A percentile compares a stretch with the other conserved stretches of the same genome.
Conservation (phyloP, 768 basidiomycete species). For the Phaeolepiota aurea region DNA sequence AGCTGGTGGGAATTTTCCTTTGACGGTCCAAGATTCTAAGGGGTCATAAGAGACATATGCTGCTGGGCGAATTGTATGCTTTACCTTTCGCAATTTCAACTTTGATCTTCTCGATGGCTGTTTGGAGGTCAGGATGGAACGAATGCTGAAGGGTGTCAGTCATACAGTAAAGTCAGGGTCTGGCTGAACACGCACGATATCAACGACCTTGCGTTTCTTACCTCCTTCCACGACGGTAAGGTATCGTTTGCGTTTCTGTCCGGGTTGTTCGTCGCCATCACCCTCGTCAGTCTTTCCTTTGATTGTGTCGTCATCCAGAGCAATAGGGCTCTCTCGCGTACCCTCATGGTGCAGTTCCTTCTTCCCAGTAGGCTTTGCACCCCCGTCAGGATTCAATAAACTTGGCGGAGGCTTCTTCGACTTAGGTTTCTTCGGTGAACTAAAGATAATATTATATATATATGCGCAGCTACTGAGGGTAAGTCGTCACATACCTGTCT, state of each 20-base stretch:
- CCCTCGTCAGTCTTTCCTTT: conserved; percentile 13
- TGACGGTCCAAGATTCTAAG: conserved; percentile 68
- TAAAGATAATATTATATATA: conserved; percentile 13
- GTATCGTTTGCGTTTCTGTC: conserved; percentile 49
- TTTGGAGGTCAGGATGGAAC: conserved; percentile 68
- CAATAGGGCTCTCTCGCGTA: conserved; percentile 26
- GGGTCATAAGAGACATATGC: background rate
- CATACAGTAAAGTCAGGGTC: background rate
- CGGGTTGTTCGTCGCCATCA: conserved; percentile 24
- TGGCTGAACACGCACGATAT: conserved; percentile 36
- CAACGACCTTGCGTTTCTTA: conserved; percentile 67
- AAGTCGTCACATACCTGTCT: conserved; percentile 43
- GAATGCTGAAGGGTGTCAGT: conserved; percentile 30
- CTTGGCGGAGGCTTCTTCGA: conserved; percentile 42
- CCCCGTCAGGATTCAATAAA: conserved; percentile 2
- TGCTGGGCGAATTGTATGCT: conserved; percentile 1
- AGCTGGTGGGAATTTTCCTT: conserved; percentile 82
- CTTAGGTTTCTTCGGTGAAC: conserved; percentile 65
- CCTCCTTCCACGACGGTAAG: conserved; percentile 44
- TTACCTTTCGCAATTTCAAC: conserved; percentile 53
- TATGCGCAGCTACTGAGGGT: conserved; percentile 11
- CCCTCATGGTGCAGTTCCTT: conserved; percentile 20
- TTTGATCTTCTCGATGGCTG: conserved; percentile 51
- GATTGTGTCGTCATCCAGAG: conserved; percentile 27
- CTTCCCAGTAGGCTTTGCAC: conserved; percentile 7